Percentiles rank a stretch among this genome's conserved stretches.
Evolutionary conservation across 2,329 filamentous ascomycete genomes (phyloP).

Genomic region (Ceratocystis albifundus): DNA sequence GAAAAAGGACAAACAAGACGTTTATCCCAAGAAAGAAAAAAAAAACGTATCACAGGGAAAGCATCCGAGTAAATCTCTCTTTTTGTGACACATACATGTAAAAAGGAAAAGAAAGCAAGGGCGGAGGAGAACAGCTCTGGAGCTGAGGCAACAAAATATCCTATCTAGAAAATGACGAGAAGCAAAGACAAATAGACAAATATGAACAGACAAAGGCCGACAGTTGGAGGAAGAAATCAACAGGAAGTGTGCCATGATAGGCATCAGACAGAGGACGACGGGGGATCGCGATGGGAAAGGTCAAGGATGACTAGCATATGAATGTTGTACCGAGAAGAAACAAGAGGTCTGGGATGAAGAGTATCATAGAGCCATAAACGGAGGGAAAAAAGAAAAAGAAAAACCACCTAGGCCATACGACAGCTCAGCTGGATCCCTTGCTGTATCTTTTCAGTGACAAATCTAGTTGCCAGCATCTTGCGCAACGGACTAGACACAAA

Average conservation of each 20-base stretch:
- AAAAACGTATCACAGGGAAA: too few relatives aligned
- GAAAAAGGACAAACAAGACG: too few relatives aligned
- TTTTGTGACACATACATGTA: too few relatives aligned
- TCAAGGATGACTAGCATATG: neutral
- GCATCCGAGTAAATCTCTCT: too few relatives aligned
- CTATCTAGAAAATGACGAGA: neutral
- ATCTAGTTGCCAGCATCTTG: constrained; percentile 6
- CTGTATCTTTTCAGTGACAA: constrained; percentile 8
- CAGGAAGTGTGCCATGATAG: neutral
- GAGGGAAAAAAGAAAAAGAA: neutral
- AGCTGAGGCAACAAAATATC: neutral
- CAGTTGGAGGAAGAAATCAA: neutral
- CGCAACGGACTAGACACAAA: constrained; percentile 1
- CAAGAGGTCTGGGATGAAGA: neutral
- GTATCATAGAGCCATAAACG: neutral
- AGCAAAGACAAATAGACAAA: neutral
- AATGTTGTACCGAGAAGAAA: neutral
- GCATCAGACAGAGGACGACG: neutral
- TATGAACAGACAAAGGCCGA: neutral
- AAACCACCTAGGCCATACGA: neutral
- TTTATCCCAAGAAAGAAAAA: too few relatives aligned
- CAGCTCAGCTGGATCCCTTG: neutral
- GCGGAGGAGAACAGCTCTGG: neutral
- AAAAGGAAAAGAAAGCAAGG: neutral
- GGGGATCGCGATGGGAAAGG: neutral